These are phyloP conservation scores for Arthrinium phaeospermum DNA, from an alignment of 2,329 filamentous ascomycete genomes.

Conservation along the genomic window DNA sequence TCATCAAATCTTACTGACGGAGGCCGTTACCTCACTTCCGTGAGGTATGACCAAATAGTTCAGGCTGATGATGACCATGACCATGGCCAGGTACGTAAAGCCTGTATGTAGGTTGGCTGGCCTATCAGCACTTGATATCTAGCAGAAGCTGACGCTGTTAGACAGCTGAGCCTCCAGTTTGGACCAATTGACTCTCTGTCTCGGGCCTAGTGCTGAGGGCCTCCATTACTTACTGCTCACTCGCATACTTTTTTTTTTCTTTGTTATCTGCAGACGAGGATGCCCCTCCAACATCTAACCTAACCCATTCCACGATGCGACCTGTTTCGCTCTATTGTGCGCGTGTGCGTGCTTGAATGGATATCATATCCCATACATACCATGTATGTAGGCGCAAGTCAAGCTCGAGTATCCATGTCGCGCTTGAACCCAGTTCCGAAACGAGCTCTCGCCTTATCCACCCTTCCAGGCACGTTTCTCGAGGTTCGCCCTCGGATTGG, in stretches of 20 bases:
- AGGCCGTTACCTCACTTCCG: neutral
- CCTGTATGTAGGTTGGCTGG: neutral
- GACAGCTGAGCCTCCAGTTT: conserved; percentile 11
- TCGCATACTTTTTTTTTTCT: neutral
- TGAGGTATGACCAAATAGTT: neutral
- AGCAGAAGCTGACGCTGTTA: neutral
- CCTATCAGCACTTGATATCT: conserved; percentile 3
- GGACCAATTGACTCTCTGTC: neutral
- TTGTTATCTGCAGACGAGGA: neutral
- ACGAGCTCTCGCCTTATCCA: conserved; percentile 33
- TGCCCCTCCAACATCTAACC: neutral
- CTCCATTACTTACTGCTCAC: neutral
- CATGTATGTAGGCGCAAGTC: neutral
- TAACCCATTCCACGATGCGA: conserved; percentile 9
- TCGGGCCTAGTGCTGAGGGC: neutral
- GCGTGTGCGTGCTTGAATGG: neutral
- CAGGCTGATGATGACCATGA: neutral
- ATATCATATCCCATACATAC: neutral
- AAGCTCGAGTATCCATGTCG: conserved; percentile 5
- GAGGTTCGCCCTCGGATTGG: conserved; percentile 2
- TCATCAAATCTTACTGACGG: neutral
- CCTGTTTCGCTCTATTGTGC: neutral
- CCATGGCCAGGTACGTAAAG: neutral
- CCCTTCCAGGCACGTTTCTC: conserved; percentile 33
- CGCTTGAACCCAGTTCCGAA: conserved; percentile 10